Percentiles rank a stretch among this genome's conserved stretches.
Conservation (phyloP, 768 basidiomycete genomes). For the Agaricus blazei region DNA sequence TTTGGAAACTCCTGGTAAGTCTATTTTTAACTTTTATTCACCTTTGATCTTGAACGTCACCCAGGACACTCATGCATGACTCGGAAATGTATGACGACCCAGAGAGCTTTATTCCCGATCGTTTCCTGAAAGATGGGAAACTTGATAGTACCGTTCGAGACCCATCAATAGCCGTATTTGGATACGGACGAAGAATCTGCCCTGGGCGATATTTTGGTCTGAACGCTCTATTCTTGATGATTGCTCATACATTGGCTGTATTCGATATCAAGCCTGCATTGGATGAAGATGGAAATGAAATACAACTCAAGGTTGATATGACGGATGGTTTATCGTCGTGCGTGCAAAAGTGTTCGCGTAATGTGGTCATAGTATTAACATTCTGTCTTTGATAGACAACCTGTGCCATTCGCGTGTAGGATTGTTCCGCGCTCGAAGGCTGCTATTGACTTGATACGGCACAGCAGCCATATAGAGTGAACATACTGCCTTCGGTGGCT, state of each 20-base stretch:
- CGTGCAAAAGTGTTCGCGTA: constrained; percentile 1
- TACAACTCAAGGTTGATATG: constrained; percentile 15
- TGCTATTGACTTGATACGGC: constrained; percentile 4
- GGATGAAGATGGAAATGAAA: constrained; percentile 16
- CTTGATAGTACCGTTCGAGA: constrained; percentile 18
- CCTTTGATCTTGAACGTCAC: neutral
- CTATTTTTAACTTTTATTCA: neutral
- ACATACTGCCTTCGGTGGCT: too few species aligned
- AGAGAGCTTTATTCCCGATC: constrained; percentile 24
- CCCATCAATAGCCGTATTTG: constrained; percentile 23
- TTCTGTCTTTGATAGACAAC: neutral
- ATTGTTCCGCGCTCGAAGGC: constrained; percentile 2
- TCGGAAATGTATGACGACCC: constrained; percentile 16
- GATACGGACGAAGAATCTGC: constrained; percentile 25
- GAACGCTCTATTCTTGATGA: constrained; percentile 16
- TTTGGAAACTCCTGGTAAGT: constrained; percentile 13
- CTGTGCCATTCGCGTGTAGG: constrained; percentile 7
- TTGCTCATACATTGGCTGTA: constrained; percentile 17
- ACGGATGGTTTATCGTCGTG: constrained; percentile 18
- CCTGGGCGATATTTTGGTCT: constrained; percentile 20
- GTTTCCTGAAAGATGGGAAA: constrained; percentile 21
- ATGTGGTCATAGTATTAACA: neutral
- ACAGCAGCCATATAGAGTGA: neutral
- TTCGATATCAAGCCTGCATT: constrained; percentile 19
- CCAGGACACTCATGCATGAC: constrained; percentile 18